Conservation (phyloP, 179 eudicot genomes). For the Silene noctiflora region DNA sequence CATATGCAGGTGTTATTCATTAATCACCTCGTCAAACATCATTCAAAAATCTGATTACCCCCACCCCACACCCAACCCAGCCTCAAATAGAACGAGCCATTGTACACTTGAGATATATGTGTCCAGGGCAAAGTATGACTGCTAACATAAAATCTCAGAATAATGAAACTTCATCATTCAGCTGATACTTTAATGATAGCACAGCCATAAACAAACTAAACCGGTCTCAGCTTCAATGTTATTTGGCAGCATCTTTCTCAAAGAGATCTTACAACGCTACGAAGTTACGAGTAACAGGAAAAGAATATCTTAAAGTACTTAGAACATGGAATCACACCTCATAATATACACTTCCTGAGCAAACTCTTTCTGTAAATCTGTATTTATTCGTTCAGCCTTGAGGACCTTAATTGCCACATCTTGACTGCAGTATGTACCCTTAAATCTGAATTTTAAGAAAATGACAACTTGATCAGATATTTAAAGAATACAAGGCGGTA, state of each 20-base stretch:
- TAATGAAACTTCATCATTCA: not conserved
- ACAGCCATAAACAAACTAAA: not conserved
- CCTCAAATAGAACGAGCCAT: not conserved
- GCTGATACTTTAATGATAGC: not conserved
- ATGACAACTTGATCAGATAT: not conserved
- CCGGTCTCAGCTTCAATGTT: not conserved
- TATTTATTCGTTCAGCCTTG: slow-evolving; percentile 71
- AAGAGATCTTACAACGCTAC: not conserved
- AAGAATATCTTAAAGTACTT: not conserved
- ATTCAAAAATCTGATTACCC: not conserved
- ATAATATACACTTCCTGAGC: slow-evolving; percentile 91
- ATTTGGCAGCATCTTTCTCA: not conserved
- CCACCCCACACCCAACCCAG: not conserved
- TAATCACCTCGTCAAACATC: not conserved
- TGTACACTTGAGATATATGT: not conserved
- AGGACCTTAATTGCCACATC: slow-evolving; percentile 92
- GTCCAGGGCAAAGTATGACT: not conserved
- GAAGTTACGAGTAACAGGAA: not conserved
- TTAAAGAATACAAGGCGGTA: not conserved
- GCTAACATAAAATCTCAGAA: not conserved
- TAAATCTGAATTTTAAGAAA: slow-evolving; percentile 49
- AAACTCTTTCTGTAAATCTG: slow-evolving; percentile 79
- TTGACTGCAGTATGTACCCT: slow-evolving; percentile 85
- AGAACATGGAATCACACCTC: slow-evolving; percentile 46
- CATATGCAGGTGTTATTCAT: not conserved